Base-by-base conservation (phyloP, 352 stramenopile genomes). In the Globisporangium orthogonon region DNA sequence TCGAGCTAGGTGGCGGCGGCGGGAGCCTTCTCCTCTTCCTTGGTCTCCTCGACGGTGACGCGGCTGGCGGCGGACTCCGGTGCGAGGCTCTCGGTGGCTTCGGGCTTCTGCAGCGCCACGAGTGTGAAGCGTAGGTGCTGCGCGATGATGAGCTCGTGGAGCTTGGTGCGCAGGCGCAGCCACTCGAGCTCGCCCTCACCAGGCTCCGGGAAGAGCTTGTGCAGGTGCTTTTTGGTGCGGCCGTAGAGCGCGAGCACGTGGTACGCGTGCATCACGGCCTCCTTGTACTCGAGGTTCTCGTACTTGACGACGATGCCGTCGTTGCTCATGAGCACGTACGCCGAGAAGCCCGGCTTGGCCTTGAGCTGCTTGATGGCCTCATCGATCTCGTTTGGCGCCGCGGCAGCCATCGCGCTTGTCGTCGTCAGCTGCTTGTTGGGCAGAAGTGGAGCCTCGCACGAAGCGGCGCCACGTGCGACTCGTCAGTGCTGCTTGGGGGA, bases 281-380 rank as follows among this genome's bases (percentile, higher is more conserved):
- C 83, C 56, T 94, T 85, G 73, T 97, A 96, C 61, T 91, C 73
- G 62, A 96, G 78, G 66, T 97, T 91, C 64, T 96, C 87, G 72
- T 91, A 94, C 71, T 95, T 92, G 73, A 97, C 89, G 14, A 97
- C 85, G 60, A 97, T 96, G 55, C 89, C 89, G 61, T 97, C 89
- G 62, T 97, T 97, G 78, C 92, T 97, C 79, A 96, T 94, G 63
- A 97, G 76, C 43, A 97, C 76, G 67, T 96, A 97, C 50, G 80
- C 81, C 55, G 76, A 77, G 64, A 97, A 96, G 52, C 87, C 90
- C 17, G 81, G 67, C 69, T 95, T 96, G 66, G 70, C 86, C 73
- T 97, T 97, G 65, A 97, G 78, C 62, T 94, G 83, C 69, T 96
- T 95, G 63, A 96, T 90, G 52, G 86, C 82, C 66, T 97, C 89